Base-by-base conservation (phyloP, 2,329 filamentous ascomycete species). In the Epichloe baconii region DNA sequence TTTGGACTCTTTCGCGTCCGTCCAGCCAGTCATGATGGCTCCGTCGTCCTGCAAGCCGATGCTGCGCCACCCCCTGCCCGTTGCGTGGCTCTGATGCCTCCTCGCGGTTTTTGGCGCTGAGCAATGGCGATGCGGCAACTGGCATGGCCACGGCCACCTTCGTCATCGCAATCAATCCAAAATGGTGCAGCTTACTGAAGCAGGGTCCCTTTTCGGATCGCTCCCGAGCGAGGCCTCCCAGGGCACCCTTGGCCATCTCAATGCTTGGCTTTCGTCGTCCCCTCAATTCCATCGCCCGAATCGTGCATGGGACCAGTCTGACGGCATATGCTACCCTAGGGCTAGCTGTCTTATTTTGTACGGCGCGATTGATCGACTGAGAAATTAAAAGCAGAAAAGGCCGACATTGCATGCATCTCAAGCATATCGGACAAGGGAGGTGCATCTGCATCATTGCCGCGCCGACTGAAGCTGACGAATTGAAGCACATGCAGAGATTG, bases 141-240 rank as follows among this genome's bases (percentile, higher is more conserved):
- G 50, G 50, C 45, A 51, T 48, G 31, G 19, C 11, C 17, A 44
- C 14, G 31, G 34, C 40, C 40, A 47, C 38, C 7, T 19, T 48
- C 49, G 49, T 51, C 49, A 51, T 51, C 26, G 36, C 23, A 38
- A 31, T 31, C 26, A 31, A 11, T 10, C 50, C 17, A 37, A 37
- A 36, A 38, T 17, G 37, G 38, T 36, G 37, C 47, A 54, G 10
- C 37, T 26, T 15, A 26, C 19, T 34, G n/a, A 48, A 26, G 46
- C 46, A 38, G 36, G 19, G 14, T 36, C 12, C 15, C 36, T 42
- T 41, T 44, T 52, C 49, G 49, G 52, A 49, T 54, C 49, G 52
- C 41, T 51, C 36, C 52, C 52, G 52, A 52, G 43, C 49, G 46
- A 48, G 52, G 51, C 48, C 47, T 53, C 47, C 51, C 44, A 49